phyloP scores from a whole-genome alignment of 2,329 filamentous ascomycete genomes.

The Fusarium kyushuense region DNA sequence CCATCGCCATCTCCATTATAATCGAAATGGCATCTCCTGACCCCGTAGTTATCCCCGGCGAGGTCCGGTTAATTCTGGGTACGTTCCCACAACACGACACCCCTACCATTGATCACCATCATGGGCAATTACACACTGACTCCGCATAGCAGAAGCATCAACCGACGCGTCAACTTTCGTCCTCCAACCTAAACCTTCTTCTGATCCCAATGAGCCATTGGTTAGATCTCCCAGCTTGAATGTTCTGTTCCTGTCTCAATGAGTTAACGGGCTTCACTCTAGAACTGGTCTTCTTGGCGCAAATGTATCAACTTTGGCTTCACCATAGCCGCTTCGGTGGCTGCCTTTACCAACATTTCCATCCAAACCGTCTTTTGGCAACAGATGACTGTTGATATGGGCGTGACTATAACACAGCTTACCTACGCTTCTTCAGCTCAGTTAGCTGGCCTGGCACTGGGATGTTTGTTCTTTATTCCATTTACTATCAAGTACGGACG shows the following conservation, averaged over 20 bases:
- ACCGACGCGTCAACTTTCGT: conserved; percentile 38
- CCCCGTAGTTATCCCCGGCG: conserved; percentile 27
- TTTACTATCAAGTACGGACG: conserved; percentile 53
- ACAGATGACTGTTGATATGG: conserved; percentile 51
- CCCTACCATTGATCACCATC: not conserved
- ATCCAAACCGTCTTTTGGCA: conserved; percentile 51
- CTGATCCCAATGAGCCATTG: conserved; percentile 51
- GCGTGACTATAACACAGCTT: conserved; percentile 43
- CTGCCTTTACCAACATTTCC: conserved; percentile 47
- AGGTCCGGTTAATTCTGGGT: conserved; percentile 37
- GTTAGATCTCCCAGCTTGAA: conserved; percentile 22
- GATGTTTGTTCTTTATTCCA: conserved; percentile 53
- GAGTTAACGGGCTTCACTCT: rapidly evolving
- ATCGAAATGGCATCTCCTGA: conserved; percentile 27
- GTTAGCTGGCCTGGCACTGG: conserved; percentile 50
- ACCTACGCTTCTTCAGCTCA: conserved; percentile 48
- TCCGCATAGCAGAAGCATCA: conserved; percentile 24
- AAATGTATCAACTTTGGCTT: conserved; percentile 50
- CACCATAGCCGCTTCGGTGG: conserved; percentile 46
- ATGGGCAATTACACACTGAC: not conserved
- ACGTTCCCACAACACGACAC: conserved; percentile 7
- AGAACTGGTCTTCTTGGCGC: conserved; percentile 51
- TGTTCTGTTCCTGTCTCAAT: rapidly evolving
- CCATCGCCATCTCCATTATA: not conserved
- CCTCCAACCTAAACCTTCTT: conserved; percentile 39